A percentile compares a stretch with the other conserved stretches of the same genome.
Conservation (phyloP, 331 rosid species). For the Cucumis variabilis region DNA sequence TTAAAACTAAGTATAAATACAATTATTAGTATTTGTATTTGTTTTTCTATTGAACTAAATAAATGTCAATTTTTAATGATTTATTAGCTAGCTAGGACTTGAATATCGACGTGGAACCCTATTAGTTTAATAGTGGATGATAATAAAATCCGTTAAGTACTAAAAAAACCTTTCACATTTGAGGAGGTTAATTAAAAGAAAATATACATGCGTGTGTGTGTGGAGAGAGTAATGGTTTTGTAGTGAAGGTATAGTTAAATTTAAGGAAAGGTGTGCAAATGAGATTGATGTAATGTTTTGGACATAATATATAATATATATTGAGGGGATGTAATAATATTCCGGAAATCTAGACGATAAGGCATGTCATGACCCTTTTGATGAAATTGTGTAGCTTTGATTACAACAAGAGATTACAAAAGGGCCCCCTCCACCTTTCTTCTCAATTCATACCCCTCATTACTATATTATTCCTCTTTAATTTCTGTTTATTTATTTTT, state of each 20-base stretch:
- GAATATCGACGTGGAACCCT: no score
- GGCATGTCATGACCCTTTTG: conserved; percentile 25
- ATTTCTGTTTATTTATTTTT: no score
- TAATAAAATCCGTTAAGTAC: not conserved
- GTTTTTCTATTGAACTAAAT: no score
- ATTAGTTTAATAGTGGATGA: no score
- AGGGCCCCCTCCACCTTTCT: conserved; percentile 25
- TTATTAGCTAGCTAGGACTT: no score
- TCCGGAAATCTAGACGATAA: conserved; percentile 22
- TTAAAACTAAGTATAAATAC: no score
- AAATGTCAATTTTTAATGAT: no score
- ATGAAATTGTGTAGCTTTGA: conserved; percentile 17
- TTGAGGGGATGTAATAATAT: conserved; percentile 19
- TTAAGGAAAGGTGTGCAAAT: not conserved
- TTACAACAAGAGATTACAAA: not conserved
- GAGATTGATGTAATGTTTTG: conserved; percentile 12
- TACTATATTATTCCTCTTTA: not conserved
- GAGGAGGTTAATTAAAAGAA: not conserved
- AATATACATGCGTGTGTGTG: no score
- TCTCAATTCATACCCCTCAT: not conserved
- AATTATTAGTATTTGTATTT: no score
- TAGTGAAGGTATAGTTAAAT: not conserved
- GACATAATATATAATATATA: not conserved
- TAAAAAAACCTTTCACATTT: not conserved
- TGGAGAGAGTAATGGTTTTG: not conserved